Evolutionary conservation across 495 filamentous ascomycete genomes (phyloP), one percentile per base, ranked within the genome.

Genomic region (Aspergillus baeticus): DNA sequence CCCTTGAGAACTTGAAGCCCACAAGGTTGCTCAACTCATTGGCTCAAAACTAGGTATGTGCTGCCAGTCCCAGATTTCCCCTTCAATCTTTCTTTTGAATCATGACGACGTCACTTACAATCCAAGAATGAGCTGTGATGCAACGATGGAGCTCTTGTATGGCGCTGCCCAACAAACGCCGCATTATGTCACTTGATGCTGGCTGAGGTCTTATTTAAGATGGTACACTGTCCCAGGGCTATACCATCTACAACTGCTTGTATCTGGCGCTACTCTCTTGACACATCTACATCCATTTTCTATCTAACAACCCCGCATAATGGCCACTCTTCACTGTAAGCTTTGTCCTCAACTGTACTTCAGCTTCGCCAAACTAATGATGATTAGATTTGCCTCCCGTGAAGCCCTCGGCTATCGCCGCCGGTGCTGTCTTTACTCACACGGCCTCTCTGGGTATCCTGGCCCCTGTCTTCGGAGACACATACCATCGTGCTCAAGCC

Each of bases 351-450:
- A 7, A 10, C 10, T 36, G 2, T 41, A 18, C 20, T 6, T 33
- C 6, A 7, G 8, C n/a, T n/a, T n/a, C n/a, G 11, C 29, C 41
- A 34, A 51, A 18, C 47, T 60, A 48, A 42, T 26, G 35, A 21
- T 34, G n/a, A 21, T 15, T 50, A 96, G 91, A 97, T 68, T 85
- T 98, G 57, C 94, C 94, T 63, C 82, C 94, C 39, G 94, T 98
- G 65, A 98, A 96, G 86, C 94, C 94, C 46, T 97, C 93, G 46
- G 94, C 94, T 58, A 96, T 98, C 67, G 94, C 93, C 61, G 83
- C 97, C 63, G 94, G 94, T 73, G 96, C 94, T 37, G 71, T 90
- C 71, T 98, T 96, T 84, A 96, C 88, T 80, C 93, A 98, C 76
- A 86, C 83, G 56, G 82, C 83, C 46, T 89, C 87, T 49, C 77